phyloP scores from a whole-genome alignment of 176 grass and related monocot genomes.

The Eragrostis nindensis region DNA sequence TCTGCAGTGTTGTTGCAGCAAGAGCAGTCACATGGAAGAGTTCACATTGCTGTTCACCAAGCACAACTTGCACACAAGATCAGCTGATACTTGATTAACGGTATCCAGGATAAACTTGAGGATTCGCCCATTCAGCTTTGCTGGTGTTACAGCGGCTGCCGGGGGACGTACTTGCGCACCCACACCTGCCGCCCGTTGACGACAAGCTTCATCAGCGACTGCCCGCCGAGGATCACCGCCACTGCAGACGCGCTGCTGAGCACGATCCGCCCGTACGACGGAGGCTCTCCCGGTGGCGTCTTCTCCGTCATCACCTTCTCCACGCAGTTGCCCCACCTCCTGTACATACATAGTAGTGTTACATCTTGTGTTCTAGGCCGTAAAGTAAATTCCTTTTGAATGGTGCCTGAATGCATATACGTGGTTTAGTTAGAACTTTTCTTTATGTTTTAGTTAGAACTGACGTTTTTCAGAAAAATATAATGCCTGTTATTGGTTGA shows the following conservation, averaged over 20 bases:
- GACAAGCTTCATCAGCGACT: slow-evolving; percentile 53
- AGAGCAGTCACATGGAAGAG: not conserved
- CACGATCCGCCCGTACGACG: not conserved
- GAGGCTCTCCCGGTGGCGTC: not conserved
- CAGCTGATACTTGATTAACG: not conserved
- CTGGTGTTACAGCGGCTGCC: not conserved
- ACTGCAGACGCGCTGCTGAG: not conserved
- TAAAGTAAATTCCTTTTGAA: not conserved
- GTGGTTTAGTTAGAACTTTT: no score
- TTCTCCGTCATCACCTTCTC: slow-evolving; percentile 48
- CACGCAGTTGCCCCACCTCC: slow-evolving; percentile 70
- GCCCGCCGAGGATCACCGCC: slow-evolving; percentile 47
- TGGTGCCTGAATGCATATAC: no score
- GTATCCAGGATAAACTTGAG: not conserved
- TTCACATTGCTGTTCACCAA: not conserved
- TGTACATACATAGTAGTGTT: not conserved
- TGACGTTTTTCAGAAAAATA: not conserved
- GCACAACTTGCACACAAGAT: not conserved
- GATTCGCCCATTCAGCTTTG: not conserved
- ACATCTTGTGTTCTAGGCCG: not conserved
- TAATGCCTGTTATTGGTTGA: not conserved
- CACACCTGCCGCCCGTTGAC: slow-evolving; percentile 63
- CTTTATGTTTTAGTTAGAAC: not conserved
- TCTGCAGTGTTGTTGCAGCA: not conserved
- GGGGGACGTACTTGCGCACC: slow-evolving; percentile 59